Evolutionary conservation across 2,329 filamentous ascomycete genomes (phyloP).

Genomic region (Rhytidhysteron rufulum): DNA sequence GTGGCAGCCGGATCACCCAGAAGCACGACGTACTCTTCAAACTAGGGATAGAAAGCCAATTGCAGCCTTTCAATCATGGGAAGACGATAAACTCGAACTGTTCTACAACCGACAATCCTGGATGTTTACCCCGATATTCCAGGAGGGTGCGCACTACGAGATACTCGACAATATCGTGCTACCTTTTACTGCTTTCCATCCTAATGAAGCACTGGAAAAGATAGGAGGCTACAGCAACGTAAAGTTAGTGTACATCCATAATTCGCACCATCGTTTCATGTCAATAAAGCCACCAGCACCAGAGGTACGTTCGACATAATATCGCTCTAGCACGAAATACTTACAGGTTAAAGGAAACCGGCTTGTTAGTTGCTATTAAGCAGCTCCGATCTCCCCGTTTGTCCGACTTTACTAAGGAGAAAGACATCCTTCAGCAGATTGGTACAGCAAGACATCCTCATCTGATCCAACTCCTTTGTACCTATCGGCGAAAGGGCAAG

Average conservation of each 20-base stretch:
- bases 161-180: background rate
- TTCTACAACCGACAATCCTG: background rate
- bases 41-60: background rate
- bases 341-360: background rate
- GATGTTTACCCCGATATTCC: background rate
- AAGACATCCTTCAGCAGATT: background rate
- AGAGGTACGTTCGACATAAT: background rate
- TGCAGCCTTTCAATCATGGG: background rate
- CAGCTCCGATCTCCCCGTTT: background rate
- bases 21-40: background rate
- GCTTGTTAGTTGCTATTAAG: constrained; percentile 5
- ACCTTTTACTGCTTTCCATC: background rate
- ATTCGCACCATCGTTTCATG: constrained; percentile 2
- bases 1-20: background rate
- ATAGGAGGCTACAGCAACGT: constrained; percentile 8
- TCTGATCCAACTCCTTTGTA: constrained; percentile 25
- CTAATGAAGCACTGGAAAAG: background rate
- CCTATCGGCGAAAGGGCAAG: constrained; percentile 12
- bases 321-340: background rate
- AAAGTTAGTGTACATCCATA: background rate
- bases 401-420: constrained; percentile 3
- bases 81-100: background rate
- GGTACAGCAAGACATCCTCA: constrained; percentile 8
- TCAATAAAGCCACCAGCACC: background rate
- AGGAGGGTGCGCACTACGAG: background rate